Evolutionary conservation across 2,329 filamentous ascomycete species (phyloP), one percentile per base, ranked within the genome.

Genomic region (Penicillium sumatraense): DNA sequence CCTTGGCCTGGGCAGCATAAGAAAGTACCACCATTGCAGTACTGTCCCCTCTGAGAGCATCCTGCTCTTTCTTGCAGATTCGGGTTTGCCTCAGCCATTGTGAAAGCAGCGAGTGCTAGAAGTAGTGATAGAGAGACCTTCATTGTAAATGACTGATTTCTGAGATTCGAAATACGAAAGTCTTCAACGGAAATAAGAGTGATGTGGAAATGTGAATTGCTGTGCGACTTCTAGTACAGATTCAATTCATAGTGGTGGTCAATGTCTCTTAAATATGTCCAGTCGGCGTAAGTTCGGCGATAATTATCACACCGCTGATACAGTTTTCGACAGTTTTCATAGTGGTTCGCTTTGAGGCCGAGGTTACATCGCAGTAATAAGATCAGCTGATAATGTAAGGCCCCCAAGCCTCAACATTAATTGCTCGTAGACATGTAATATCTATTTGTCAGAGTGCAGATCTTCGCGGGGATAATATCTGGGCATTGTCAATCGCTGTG

Each of bases 61-160:
- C 48, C 52, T 24, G 46, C 24, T 51, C 52, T 50, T 23, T 27
- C 52, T 45, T 54, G 45, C 16, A 54, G 52, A 6, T 38, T 84
- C 90, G 76, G 85, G 18, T 7, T 18, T 5, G 52, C 52, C 10
- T 54, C 52, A 10, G 52, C 52, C 27, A 50, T 44, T 38, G 46
- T 23, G 5, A 16, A 54, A 23, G 46, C 52, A 31, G 47, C 47
- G 1, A 54, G 38, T 16, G 29, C 52, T 18, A 51, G 20, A 9
- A 53, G 20, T 8, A 44, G 21, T 10, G 21, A 20, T 3, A 54
- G 29, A 10, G 13, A 54, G 5, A 54, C 13, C 18, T 51, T 54
- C 52, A 54, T 54, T 14, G 3, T 42, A 5, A 42, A 7, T 9
- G n/a, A 40, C 21, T 40, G 36, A 40, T 20, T 20, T 38, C 5